A percentile compares a stretch with the other conserved stretches of the same genome.
phyloP scores from a whole-genome alignment of 179 eudicot genomes.

The Spinacia oleracea region DNA sequence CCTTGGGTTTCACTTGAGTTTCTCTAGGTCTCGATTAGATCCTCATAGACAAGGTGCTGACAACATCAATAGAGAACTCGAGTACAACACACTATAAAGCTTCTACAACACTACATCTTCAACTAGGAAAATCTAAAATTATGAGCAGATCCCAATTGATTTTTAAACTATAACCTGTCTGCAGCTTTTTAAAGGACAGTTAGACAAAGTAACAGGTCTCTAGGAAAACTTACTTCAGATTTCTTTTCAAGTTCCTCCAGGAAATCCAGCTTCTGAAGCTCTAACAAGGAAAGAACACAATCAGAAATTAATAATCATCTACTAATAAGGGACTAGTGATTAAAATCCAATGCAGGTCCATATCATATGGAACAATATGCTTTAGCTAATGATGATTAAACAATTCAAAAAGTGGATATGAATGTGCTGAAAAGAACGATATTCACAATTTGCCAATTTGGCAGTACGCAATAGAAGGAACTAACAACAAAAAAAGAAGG shows the following conservation, averaged over 20 bases:
- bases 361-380: background rate
- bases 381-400: background rate
- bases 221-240: conserved; percentile 26
- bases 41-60: too few relatives aligned
- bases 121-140: background rate
- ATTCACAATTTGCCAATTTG: too few relatives aligned
- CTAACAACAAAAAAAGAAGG: too few relatives aligned
- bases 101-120: conserved; percentile 5
- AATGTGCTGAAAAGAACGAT: background rate
- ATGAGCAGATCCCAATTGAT: background rate
- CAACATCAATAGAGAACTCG: too few relatives aligned
- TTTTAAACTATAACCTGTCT: background rate
- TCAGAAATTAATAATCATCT: conserved; percentile 4
- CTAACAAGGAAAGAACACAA: conserved; percentile 27
- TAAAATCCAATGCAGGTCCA: background rate
- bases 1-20: too few relatives aligned
- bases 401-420: background rate
- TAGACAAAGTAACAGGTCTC: background rate
- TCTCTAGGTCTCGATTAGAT: too few relatives aligned
- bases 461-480: too few relatives aligned
- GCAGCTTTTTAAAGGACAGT: background rate
- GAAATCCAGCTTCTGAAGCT: conserved; percentile 28
- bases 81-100: background rate
- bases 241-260: conserved; percentile 30
- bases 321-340: background rate